Conservation (phyloP, 441 rosid genomes). For the Dalechampia spathulata region DNA sequence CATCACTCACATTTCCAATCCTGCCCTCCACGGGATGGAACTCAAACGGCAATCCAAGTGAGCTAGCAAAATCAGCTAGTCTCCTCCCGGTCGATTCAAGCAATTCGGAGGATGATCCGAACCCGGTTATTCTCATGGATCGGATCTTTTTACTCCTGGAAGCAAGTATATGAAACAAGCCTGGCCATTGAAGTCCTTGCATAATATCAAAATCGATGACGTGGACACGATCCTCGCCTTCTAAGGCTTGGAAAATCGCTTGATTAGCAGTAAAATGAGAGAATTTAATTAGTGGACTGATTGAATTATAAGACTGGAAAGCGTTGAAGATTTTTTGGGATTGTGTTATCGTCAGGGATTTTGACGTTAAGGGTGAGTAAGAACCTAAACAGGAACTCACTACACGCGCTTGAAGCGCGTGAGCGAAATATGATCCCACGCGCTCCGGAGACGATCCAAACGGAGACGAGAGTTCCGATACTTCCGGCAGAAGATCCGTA, state of each 20-base stretch:
- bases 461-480: slow-evolving; percentile 69
- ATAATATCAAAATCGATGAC: slow-evolving; percentile 85
- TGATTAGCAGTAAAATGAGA: slow-evolving; percentile 94
- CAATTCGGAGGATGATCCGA: slow-evolving; percentile 64
- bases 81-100: slow-evolving; percentile 75
- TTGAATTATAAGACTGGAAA: slow-evolving; percentile 68
- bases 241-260: slow-evolving; percentile 76
- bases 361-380: slow-evolving; percentile 39
- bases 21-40: slow-evolving; percentile 68
- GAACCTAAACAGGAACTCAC: slow-evolving; percentile 59
- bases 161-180: slow-evolving; percentile 83
- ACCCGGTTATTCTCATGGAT: slow-evolving; percentile 74
- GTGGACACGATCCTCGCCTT: slow-evolving; percentile 72
- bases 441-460: slow-evolving; percentile 81
- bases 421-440: slow-evolving; percentile 78
- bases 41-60: slow-evolving; percentile 67
- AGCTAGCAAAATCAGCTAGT: slow-evolving; percentile 69
- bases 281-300: slow-evolving; percentile 68
- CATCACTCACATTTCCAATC: slow-evolving; percentile 49
- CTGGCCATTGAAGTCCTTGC: slow-evolving; percentile 99
- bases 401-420: slow-evolving; percentile 81
- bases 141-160: slow-evolving; percentile 66
- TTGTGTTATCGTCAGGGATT: slow-evolving; percentile 37
- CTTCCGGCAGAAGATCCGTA: slow-evolving; percentile 59
- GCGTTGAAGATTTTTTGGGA: slow-evolving; percentile 72